Conservation (phyloP, 1,284 basidiomycete species). For the Boletus mariae region DNA sequence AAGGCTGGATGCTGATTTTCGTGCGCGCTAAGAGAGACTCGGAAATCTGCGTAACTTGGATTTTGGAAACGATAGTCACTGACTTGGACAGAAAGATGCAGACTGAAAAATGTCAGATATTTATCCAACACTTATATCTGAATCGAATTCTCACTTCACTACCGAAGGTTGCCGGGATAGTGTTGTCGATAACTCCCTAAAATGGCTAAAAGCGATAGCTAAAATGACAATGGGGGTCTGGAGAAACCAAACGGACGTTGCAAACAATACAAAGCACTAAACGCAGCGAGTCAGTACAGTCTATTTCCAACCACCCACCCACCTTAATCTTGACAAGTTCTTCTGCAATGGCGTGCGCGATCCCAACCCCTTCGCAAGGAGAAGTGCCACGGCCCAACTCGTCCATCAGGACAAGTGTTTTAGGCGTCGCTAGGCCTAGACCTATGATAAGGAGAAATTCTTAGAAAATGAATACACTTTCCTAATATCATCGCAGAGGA, state of each 20-base stretch:
- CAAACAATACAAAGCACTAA: conserved; percentile 84
- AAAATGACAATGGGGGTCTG: background rate
- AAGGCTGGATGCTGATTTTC: conserved; percentile 52
- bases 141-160: conserved; percentile 56
- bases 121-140: conserved; percentile 14
- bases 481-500: conserved; percentile 86
- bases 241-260: conserved; percentile 55
- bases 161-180: conserved; percentile 70
- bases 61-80: conserved; percentile 9
- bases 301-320: conserved; percentile 9
- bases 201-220: conserved; percentile 51
- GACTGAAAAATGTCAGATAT: conserved; percentile 37
- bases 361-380: conserved; percentile 81
- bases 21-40: conserved; percentile 41
- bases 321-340: conserved; percentile 75
- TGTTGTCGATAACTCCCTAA: conserved; percentile 63
- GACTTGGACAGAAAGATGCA: conserved; percentile 82
- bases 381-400: conserved; percentile 90
- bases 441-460: background rate
- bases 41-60: background rate
- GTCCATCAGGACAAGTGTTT: conserved; percentile 82
- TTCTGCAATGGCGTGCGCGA: conserved; percentile 92
- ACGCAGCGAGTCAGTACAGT: conserved; percentile 1
- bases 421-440: conserved; percentile 68
- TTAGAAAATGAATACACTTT: conserved; percentile 19